Base-by-base conservation (phyloP, 371 early-diverging fungal genomes). In the Mortierella sp. region DNA sequence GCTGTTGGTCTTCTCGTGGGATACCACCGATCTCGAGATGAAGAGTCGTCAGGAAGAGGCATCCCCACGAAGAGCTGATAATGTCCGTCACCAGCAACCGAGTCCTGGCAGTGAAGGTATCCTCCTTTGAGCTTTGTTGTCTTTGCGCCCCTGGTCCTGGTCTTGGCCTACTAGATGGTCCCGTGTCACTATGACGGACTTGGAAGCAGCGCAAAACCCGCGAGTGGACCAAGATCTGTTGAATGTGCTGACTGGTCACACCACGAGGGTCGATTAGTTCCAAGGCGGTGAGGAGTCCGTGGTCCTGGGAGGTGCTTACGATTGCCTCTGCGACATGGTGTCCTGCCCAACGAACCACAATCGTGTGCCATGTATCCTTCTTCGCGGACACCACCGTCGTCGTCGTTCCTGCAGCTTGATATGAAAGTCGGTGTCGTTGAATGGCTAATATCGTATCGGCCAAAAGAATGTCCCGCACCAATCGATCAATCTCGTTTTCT, bases 21-120 rank as follows among this genome's bases (percentile, higher is more conserved):
- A 58, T 58, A 0, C 61, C 61, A 10, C 61, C 61, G 22, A 58
- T 58, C 22, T 58, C 61, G 61, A 58, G 61, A 22, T 58, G 34
- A 31, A 58, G 61, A 3, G 31, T 34, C 22, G 61, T 58, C 9
- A 58, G 10, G 10, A 58, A 34, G 2, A 34, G 16, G 31, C 61
- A 58, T 58, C 61, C 9, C 61, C 61, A 58, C 5, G 8, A 37
- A 10, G 61, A 34, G 34, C 8, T 2, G 8, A 58, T 19, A 1
- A 58, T 19, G 16, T 58, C 61, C 9, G 37, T 34, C 37, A 4
- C 61, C 7, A 58, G 37, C 22, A 58, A 34, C 16, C 61, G 61
- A 16, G 61, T 58, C 19, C 61, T 58, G 5, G 7, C 19, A n/a
- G n/a, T n/a, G n/a, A n/a, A n/a, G n/a, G n/a, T n/a, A n/a, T n/a